A percentile compares a stretch with the other conserved stretches of the same genome.
Evolutionary conservation across 1,284 basidiomycete species (phyloP).

Genomic region (Ganoderma resinaceum): DNA sequence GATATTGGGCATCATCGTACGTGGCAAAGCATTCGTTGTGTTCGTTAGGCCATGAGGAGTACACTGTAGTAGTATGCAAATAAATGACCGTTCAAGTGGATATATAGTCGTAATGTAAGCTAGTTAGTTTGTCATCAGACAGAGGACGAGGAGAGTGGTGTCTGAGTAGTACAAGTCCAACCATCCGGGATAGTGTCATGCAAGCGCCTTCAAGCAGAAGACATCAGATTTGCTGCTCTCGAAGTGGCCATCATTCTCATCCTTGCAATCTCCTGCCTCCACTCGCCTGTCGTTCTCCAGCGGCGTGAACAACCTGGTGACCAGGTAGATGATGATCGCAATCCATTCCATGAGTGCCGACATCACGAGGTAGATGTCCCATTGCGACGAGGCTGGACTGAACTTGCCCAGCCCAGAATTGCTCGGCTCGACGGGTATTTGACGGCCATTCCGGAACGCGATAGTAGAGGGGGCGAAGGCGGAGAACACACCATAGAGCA

Average conservation of each 20-base stretch:
- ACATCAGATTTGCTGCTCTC: not conserved
- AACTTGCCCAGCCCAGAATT: slow-evolving; percentile 50
- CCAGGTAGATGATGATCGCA: slow-evolving; percentile 54
- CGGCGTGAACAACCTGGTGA: slow-evolving; percentile 45
- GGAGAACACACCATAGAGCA: slow-evolving; percentile 59
- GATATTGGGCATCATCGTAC: not conserved
- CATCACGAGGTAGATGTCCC: slow-evolving; percentile 61
- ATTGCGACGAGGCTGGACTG: slow-evolving; percentile 59
- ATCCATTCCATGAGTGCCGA: slow-evolving; percentile 64
- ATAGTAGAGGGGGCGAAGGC: slow-evolving; percentile 44
- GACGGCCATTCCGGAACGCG: slow-evolving; percentile 21
- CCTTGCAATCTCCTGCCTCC: slow-evolving; percentile 2
- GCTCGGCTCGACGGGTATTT: slow-evolving; percentile 4
- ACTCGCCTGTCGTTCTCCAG: slow-evolving; percentile 46
- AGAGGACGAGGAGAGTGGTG: not conserved
- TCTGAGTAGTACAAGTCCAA: not conserved
- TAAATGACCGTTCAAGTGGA: not conserved
- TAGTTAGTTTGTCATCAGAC: not conserved
- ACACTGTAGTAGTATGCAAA: not conserved
- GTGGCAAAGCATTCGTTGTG: not conserved
- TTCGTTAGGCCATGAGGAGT: not conserved
- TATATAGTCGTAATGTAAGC: not conserved
- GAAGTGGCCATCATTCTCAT: not conserved
- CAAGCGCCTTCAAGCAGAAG: not conserved
- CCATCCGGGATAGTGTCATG: not conserved